Evolutionary conservation across 805 yeast species (phyloP).

Genomic region (Dipodascus albidus): DNA sequence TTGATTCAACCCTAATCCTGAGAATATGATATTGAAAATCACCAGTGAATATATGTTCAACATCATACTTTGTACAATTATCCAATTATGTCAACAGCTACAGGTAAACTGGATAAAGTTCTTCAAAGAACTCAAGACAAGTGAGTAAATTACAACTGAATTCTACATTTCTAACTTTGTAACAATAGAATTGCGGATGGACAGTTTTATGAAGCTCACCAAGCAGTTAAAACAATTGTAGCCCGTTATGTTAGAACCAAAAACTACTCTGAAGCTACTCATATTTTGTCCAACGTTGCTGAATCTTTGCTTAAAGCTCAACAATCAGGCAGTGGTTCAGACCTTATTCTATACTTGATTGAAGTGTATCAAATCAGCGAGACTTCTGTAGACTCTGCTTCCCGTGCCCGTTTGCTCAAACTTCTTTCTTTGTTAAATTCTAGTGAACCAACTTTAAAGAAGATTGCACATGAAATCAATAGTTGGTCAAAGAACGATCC

Average conservation of each 20-base stretch:
- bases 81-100: neutral
- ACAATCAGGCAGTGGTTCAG: conserved; percentile 75
- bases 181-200: conserved; percentile 52
- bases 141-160: neutral
- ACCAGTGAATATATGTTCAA: no score
- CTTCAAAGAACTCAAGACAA: neutral
- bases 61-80: neutral
- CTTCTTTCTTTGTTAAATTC: conserved; percentile 34
- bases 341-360: conserved; percentile 59
- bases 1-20: neutral
- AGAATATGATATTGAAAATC: no score
- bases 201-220: conserved; percentile 91
- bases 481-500: conserved; percentile 60
- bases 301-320: conserved; percentile 52
- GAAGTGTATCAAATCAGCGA: conserved; percentile 51
- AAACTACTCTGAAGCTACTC: conserved; percentile 60
- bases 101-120: neutral
- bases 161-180: neutral
- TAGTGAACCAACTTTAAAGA: conserved; percentile 50
- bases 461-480: conserved; percentile 52
- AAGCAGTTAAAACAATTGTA: conserved; percentile 80
- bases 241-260: conserved; percentile 68
- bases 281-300: conserved; percentile 62
- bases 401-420: conserved; percentile 36
- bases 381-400: conserved; percentile 30